Percentiles rank a stretch among this genome's conserved stretches.
phyloP scores from a whole-genome alignment of 2,329 filamentous ascomycete genomes.

The Trichothecium sympodiale region DNA sequence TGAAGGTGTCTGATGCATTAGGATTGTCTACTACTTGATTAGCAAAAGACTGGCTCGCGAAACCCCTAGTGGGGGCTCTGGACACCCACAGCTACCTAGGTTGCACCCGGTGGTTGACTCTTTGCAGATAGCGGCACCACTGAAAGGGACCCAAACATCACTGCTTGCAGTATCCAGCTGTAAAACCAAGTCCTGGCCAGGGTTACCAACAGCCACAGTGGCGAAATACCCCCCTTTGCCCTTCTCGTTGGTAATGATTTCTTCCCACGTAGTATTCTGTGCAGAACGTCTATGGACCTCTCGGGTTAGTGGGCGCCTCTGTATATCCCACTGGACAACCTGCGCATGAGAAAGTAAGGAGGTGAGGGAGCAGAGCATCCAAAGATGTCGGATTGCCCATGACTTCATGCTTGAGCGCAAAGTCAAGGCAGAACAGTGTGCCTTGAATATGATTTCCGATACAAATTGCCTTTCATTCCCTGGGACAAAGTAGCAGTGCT shows the following conservation, averaged over 20 bases:
- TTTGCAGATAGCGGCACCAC: conserved; percentile 26
- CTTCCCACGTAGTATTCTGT: conserved; percentile 22
- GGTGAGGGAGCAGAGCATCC: no score
- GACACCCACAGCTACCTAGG: conserved; percentile 34
- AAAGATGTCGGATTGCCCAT: no score
- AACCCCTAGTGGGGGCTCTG: background rate
- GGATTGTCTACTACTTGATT: conserved; percentile 29
- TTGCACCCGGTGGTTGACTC: conserved; percentile 21
- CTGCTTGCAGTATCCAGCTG: conserved; percentile 56
- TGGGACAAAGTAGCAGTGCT: no score
- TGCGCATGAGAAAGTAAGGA: conserved; percentile 9
- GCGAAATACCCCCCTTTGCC: conserved; percentile 42
- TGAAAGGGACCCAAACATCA: conserved; percentile 49
- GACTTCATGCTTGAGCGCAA: no score
- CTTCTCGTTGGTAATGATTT: conserved; percentile 32
- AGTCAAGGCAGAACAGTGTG: no score
- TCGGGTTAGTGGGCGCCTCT: conserved; percentile 19
- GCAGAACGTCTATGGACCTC: conserved; percentile 24
- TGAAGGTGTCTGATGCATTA: conserved; percentile 33
- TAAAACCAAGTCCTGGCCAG: conserved; percentile 42
- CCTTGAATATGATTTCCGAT: no score
- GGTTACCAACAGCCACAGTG: conserved; percentile 44
- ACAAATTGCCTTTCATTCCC: no score
- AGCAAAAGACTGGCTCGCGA: conserved; percentile 7
- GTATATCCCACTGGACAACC: conserved; percentile 37